Evolutionary conservation across 345 rosid species (phyloP), one percentile per base, ranked within the genome.

Genomic region (Lepidium aucheri): DNA sequence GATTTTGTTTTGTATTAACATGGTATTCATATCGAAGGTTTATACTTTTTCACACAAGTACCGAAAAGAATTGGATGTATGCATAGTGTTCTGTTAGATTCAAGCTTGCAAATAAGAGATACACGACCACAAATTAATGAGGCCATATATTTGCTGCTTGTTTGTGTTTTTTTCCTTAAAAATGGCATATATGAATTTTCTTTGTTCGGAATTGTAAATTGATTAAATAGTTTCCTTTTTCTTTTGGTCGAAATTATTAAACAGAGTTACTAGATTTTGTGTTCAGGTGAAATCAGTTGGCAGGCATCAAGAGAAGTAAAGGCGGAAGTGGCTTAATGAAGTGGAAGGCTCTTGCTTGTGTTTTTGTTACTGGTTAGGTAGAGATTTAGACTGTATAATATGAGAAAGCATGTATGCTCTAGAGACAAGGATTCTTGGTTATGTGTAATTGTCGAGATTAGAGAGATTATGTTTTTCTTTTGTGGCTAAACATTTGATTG

Each of bases 361-460:
- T 44, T 18, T 64, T 40, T 47, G 41, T 68, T 17, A 56, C 35
- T 20, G 1, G 39, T 51, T 41, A 51, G 60, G 52, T 69, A 52
- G 74, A 60, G 54, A 51, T 60, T 42, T 69, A 61, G 68, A 39
- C 32, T 69, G 47, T 69, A 68, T 69, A 69, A 53, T 69, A 34
- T 62, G 40, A 59, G 32, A 30, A 57, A 38, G 17, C 56, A 28
- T 60, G 67, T 60, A 59, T 13, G 41, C 24, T 50, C 26, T 51
- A 30, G 66, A 30, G 43, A 28, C 32, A 6, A 6, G 7, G 1
- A 28, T 32, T 69, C 11, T 69, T 10, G 41, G 16, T 16, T 68
- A 17, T 59, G 18, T 60, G 44, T 50, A 40, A 33, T 60, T 51
- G 53, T 51, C 55, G 18, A 60, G 34, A 26, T 38, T 49, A 68